Evolutionary conservation across 768 basidiomycete genomes (phyloP).

Genomic region (Naganishia onofrii): DNA sequence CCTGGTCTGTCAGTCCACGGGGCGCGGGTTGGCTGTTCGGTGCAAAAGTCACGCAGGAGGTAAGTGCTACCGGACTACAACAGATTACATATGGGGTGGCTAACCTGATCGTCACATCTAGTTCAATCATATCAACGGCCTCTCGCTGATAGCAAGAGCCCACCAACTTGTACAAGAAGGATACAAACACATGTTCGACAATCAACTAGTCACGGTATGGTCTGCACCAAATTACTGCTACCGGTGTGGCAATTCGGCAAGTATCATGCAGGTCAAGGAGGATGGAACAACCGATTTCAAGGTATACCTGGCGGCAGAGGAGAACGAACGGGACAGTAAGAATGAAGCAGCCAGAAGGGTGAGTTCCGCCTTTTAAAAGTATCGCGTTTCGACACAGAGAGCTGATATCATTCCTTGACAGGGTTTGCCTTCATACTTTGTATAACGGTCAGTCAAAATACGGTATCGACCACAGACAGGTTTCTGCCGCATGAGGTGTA

Average conservation of each 20-base stretch:
- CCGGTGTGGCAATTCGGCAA: conserved; percentile 78
- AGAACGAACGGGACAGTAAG: conserved; percentile 81
- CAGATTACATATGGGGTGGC: not conserved
- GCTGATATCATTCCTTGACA: conserved; percentile 2
- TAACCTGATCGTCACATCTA: conserved; percentile 43
- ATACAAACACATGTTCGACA: conserved; percentile 52
- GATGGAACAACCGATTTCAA: conserved; percentile 64
- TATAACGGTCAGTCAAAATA: conserved; percentile 21
- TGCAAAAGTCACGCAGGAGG: conserved; percentile 77
- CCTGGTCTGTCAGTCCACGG: conserved; percentile 94
- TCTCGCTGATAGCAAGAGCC: conserved; percentile 84
- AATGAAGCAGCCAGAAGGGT: conserved; percentile 70
- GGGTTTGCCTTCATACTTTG: conserved; percentile 36
- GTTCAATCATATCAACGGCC: conserved; percentile 91
- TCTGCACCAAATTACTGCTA: conserved; percentile 97
- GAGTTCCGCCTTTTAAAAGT: conserved; percentile 45
- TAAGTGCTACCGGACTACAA: conserved; percentile 43
- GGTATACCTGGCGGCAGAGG: conserved; percentile 80
- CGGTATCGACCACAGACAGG: not conserved
- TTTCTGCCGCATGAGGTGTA: conserved; percentile 6
- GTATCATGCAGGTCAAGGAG: conserved; percentile 78
- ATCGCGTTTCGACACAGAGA: not conserved
- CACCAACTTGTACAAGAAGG: conserved; percentile 77
- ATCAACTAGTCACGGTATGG: conserved; percentile 87
- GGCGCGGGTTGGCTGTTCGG: conserved; percentile 97